phyloP scores from a whole-genome alignment of 208 protist genomes.

The Acanthamoeba royreba region DNA sequence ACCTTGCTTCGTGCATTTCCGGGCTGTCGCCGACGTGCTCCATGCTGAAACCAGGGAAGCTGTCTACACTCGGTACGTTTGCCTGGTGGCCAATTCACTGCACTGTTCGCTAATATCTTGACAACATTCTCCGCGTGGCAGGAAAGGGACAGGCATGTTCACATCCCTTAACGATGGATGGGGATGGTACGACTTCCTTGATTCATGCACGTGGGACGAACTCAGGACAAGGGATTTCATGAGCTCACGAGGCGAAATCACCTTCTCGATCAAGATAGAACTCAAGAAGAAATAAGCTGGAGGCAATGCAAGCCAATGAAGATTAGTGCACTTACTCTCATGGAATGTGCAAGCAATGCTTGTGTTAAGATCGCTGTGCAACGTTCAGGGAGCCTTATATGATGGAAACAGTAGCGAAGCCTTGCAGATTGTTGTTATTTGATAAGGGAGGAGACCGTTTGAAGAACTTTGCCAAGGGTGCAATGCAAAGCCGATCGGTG shows the following conservation, averaged over 20 bases:
- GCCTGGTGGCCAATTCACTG: neutral
- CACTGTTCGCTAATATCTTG: neutral
- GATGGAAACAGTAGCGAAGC: too few relatives aligned
- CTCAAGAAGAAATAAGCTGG: neutral
- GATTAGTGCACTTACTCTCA: too few relatives aligned
- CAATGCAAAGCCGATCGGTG: too few relatives aligned
- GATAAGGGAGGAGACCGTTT: too few relatives aligned
- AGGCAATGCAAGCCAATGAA: too few relatives aligned
- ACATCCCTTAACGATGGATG: neutral
- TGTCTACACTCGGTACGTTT: neutral
- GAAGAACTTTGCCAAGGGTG: too few relatives aligned
- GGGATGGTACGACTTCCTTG: neutral
- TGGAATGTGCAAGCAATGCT: too few relatives aligned
- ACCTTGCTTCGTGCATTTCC: neutral
- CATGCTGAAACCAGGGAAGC: neutral
- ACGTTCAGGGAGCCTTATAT: too few relatives aligned
- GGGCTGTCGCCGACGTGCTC: neutral
- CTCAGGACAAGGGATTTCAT: neutral
- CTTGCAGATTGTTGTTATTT: too few relatives aligned
- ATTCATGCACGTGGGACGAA: neutral
- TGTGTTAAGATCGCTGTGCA: too few relatives aligned
- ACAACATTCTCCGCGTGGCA: neutral
- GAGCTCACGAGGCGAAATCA: neutral
- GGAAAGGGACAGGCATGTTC: neutral
- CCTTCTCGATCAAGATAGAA: neutral